Percentiles rank a stretch among this genome's conserved stretches.
Conservation (phyloP, 164 flowering plant species). For the Magnolia officinalis region DNA sequence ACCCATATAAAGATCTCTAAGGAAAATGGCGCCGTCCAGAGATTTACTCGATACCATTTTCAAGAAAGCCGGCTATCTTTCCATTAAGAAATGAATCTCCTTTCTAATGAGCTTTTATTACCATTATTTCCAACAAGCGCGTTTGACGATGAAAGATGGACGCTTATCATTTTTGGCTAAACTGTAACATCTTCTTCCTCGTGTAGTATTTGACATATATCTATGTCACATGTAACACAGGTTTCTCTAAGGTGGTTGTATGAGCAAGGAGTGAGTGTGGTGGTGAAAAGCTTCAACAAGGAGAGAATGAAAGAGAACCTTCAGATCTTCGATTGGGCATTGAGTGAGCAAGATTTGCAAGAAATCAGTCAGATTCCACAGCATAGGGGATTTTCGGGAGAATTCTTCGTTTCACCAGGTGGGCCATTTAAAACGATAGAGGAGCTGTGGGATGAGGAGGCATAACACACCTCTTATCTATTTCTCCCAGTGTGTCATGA, state of each 20-base stretch:
- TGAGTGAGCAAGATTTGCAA: constrained; percentile 20
- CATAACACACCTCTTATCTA: background rate
- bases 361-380: constrained; percentile 25
- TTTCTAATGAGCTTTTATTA: too few species aligned
- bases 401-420: constrained; percentile 5
- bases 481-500: background rate
- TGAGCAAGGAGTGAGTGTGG: constrained; percentile 25
- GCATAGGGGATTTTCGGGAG: background rate
- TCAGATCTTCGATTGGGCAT: constrained; percentile 26
- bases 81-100: too few species aligned
- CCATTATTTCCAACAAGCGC: too few species aligned
- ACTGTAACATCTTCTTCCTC: background rate
- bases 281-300: constrained; percentile 30
- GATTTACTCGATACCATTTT: too few species aligned
- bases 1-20: too few species aligned
- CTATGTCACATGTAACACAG: constrained; percentile 2
- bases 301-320: constrained; percentile 26
- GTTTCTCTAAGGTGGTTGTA: constrained; percentile 27
- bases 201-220: background rate
- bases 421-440: constrained; percentile 22
- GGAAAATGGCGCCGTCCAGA: too few species aligned
- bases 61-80: too few species aligned
- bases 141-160: too few species aligned
- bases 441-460: constrained; percentile 35
- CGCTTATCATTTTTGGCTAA: too few species aligned